Percentiles rank a stretch among this genome's conserved stretches.
These are phyloP conservation scores for Thelonectria blattea DNA, from an alignment of 2,329 filamentous ascomycete species.

Conservation along the genomic window DNA sequence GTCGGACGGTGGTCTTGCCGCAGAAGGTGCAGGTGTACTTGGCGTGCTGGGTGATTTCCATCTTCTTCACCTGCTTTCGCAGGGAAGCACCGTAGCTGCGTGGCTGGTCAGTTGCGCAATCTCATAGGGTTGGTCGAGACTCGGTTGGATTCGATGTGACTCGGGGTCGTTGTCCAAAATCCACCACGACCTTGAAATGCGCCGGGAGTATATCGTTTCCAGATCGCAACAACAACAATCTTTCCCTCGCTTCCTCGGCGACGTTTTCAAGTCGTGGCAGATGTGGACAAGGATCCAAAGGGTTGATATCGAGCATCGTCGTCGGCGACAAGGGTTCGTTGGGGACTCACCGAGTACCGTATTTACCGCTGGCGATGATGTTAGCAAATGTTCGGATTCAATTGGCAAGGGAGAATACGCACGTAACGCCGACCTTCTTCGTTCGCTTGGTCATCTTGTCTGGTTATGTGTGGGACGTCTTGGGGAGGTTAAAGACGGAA, in stretches of 20 bases:
- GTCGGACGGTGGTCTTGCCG: constrained; percentile 94
- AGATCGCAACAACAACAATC: not conserved
- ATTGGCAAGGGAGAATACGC: constrained; percentile 38
- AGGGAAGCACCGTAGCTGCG: constrained; percentile 96
- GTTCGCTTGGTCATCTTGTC: constrained; percentile 93
- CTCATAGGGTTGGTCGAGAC: not conserved
- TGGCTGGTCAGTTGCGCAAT: constrained; percentile 36
- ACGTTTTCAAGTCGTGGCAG: constrained; percentile 22
- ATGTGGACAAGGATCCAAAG: constrained; percentile 13
- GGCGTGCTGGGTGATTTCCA: constrained; percentile 99
- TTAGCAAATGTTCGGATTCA: constrained; percentile 38
- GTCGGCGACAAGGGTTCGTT: constrained; percentile 26
- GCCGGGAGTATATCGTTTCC: constrained; percentile 1
- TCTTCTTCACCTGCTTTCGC: constrained; percentile 97
- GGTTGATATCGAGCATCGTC: constrained; percentile 29
- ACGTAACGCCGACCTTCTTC: constrained; percentile 96
- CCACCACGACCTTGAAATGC: constrained; percentile 15
- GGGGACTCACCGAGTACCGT: constrained; percentile 84
- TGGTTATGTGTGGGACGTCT: constrained; percentile 47
- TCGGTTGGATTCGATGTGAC: not conserved
- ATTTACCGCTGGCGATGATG: constrained; percentile 68
- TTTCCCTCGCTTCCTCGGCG: constrained; percentile 10
- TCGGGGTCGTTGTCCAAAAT: constrained; percentile 10
- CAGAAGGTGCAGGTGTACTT: constrained; percentile 98
- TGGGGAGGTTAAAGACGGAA: constrained; percentile 42